phyloP scores from a whole-genome alignment of 352 stramenopile genomes.

The Globisporangium barbulae region DNA sequence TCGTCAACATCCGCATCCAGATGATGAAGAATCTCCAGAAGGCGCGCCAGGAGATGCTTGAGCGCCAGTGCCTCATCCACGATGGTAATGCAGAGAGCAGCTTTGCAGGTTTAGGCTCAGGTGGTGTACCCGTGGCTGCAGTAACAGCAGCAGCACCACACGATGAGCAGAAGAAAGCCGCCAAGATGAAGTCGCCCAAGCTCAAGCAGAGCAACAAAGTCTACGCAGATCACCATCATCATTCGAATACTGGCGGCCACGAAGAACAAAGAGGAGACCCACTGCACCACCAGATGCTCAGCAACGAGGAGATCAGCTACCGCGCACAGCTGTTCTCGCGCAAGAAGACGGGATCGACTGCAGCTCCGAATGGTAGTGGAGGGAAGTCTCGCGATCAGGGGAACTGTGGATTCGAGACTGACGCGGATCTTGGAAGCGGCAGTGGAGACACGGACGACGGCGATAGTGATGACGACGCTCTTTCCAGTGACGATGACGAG shows the following conservation, averaged over 20 bases:
- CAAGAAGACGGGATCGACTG: slow-evolving; percentile 43
- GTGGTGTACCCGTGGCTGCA: background rate
- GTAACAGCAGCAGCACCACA: background rate
- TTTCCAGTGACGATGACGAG: slow-evolving; percentile 66
- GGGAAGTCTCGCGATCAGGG: slow-evolving; percentile 27
- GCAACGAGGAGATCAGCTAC: slow-evolving; percentile 62
- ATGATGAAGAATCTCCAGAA: slow-evolving; percentile 62
- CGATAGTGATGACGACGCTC: slow-evolving; percentile 29
- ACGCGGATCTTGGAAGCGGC: background rate
- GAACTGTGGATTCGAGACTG: slow-evolving; percentile 1
- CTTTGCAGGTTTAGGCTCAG: background rate
- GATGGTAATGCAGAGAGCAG: slow-evolving; percentile 11
- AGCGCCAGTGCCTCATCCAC: slow-evolving; percentile 13
- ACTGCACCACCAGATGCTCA: slow-evolving; percentile 38
- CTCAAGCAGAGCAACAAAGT: slow-evolving; percentile 30
- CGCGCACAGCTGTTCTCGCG: slow-evolving; percentile 58
- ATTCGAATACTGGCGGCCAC: background rate
- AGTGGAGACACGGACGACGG: slow-evolving; percentile 8
- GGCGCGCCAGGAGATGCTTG: slow-evolving; percentile 34
- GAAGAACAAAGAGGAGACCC: background rate
- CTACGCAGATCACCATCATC: slow-evolving; percentile 17
- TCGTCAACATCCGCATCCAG: slow-evolving; percentile 69
- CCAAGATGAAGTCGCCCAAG: slow-evolving; percentile 14
- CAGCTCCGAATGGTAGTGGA: slow-evolving; percentile 8
- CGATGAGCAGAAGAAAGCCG: background rate